These are phyloP conservation scores for Psilocybe azurescens DNA, from an alignment of 768 basidiomycete species.

Conservation along the genomic window DNA sequence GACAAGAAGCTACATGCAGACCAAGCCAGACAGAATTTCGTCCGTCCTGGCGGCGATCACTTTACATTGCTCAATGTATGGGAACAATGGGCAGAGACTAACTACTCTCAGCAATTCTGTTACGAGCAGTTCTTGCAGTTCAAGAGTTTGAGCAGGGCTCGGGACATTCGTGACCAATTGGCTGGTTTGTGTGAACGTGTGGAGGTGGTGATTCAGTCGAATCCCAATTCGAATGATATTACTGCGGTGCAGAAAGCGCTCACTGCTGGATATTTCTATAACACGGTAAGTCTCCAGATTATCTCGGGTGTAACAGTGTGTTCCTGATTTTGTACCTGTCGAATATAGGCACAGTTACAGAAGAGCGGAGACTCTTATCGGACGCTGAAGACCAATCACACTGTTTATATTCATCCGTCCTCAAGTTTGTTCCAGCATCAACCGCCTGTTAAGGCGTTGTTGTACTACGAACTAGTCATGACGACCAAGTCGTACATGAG, in stretches of 20 bases:
- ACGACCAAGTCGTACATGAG: conserved; percentile 97
- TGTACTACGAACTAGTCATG: conserved; percentile 98
- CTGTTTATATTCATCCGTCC: conserved; percentile 96
- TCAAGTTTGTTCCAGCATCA: conserved; percentile 95
- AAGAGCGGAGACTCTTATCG: conserved; percentile 97
- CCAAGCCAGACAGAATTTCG: conserved; percentile 96
- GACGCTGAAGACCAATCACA: conserved; percentile 94
- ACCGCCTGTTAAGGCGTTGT: conserved; percentile 86
- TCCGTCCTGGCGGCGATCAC: conserved; percentile 95
- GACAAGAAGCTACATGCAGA: conserved; percentile 98
- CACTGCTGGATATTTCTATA: conserved; percentile 95
- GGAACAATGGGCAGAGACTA: conserved; percentile 99
- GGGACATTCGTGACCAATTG: conserved; percentile 96
- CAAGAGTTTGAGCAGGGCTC: conserved; percentile 92
- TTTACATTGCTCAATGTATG: conserved; percentile 97
- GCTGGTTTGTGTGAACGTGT: conserved; percentile 96
- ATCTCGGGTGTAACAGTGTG: not conserved
- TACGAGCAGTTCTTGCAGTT: conserved; percentile 96
- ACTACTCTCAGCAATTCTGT: conserved; percentile 96
- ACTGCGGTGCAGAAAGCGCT: conserved; percentile 94
- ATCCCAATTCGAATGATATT: conserved; percentile 93
- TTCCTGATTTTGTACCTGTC: conserved; percentile 2
- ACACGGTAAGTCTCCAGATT: conserved; percentile 64
- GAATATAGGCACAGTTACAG: conserved; percentile 84
- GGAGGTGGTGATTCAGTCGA: conserved; percentile 86